phyloP scores from a whole-genome alignment of 176 grass and related monocot species.

The Saccharum officinarum region DNA sequence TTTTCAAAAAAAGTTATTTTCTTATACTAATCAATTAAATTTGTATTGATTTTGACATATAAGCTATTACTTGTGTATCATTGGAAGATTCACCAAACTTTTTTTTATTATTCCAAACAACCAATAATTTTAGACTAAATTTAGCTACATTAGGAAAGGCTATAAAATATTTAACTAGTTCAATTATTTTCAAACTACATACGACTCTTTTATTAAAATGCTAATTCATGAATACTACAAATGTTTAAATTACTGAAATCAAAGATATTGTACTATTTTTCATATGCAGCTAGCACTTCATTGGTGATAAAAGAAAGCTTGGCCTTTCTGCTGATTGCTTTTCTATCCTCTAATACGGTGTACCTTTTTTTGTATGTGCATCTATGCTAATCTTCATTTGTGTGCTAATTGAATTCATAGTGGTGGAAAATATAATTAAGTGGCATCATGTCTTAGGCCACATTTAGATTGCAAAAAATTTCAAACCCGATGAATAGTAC shows the following conservation, averaged over 20 bases:
- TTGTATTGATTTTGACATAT: not conserved
- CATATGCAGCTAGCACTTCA: not conserved
- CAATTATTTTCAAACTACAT: not conserved
- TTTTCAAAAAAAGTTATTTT: not conserved
- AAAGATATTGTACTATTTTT: not conserved
- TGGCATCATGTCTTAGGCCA: slow-evolving; percentile 7
- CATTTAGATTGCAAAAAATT: no score
- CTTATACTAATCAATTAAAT: not conserved
- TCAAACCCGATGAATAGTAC: no score
- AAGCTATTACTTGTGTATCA: not conserved
- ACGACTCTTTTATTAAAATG: not conserved
- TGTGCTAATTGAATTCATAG: not conserved
- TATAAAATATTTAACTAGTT: not conserved
- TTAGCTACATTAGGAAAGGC: not conserved
- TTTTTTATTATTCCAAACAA: not conserved
- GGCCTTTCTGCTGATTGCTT: not conserved
- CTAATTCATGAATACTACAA: not conserved
- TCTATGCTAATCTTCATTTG: not conserved
- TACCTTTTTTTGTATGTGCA: not conserved
- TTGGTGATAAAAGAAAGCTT: not conserved
- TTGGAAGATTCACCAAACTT: not conserved
- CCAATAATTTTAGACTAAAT: not conserved
- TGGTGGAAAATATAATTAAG: not conserved
- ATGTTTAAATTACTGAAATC: not conserved
- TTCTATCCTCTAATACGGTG: not conserved